phyloP scores from a whole-genome alignment of 2,329 filamentous ascomycete genomes.

The Cercospora sp. region DNA sequence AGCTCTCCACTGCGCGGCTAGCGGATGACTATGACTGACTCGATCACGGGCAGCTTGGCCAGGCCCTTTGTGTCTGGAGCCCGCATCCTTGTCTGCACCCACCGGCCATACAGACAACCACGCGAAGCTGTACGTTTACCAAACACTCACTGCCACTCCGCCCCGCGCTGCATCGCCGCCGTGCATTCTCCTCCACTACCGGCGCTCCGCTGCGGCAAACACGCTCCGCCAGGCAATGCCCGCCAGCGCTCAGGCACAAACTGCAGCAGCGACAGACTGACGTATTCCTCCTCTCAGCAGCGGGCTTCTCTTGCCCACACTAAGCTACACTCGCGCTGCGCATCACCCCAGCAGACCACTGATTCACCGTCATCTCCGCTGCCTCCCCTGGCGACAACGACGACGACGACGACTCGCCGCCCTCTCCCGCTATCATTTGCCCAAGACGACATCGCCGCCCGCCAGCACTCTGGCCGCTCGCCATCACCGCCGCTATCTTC shows the following conservation, averaged over 20 bases:
- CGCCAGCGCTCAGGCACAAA: background rate
- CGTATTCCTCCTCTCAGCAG: background rate
- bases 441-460: slow-evolving; percentile 4
- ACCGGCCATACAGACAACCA: background rate
- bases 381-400: background rate
- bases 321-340: background rate
- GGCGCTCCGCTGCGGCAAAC: background rate
- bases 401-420: background rate
- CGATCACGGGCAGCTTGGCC: background rate
- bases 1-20: background rate
- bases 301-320: slow-evolving; percentile 3
- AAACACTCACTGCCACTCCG: background rate
- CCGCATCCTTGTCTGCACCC: slow-evolving; percentile 1
- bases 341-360: background rate
- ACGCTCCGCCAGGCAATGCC: background rate
- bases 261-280: slow-evolving; percentile 1
- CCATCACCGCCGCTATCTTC: slow-evolving; percentile 5
- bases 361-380: background rate
- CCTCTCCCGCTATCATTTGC: slow-evolving; percentile 2
- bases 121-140: background rate
- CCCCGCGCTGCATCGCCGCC: background rate
- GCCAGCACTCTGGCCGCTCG: slow-evolving; percentile 13
- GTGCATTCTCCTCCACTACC: background rate
- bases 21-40: background rate
- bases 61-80: background rate